Conservation (phyloP, 306 rosid species). For the Hippophae tibetana region DNA sequence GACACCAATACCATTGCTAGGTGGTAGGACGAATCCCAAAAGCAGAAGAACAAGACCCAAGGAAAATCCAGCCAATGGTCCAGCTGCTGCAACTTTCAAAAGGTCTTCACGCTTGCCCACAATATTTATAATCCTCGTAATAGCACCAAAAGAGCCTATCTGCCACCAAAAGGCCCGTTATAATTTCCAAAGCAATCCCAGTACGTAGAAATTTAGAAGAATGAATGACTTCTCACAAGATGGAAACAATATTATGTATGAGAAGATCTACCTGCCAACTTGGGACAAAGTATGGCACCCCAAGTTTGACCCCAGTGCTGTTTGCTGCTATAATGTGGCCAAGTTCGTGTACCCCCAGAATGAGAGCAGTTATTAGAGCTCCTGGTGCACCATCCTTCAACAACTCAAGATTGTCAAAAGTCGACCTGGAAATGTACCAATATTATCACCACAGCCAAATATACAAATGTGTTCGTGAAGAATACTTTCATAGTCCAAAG, state of each 20-base stretch:
- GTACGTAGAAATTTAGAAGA: constrained; percentile 2
- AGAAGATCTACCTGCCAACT: constrained; percentile 86
- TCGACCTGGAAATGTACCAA: constrained; percentile 54
- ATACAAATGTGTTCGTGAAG: background rate
- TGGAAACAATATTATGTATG: constrained; percentile 3
- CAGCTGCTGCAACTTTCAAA: constrained; percentile 86
- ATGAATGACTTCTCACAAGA: background rate
- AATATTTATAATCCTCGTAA: constrained; percentile 80
- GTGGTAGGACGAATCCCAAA: constrained; percentile 79
- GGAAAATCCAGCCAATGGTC: constrained; percentile 88
- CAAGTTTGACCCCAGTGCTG: constrained; percentile 60
- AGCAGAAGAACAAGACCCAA: constrained; percentile 74
- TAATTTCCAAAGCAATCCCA: constrained; percentile 18
- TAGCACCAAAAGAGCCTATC: constrained; percentile 98
- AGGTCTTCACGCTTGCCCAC: constrained; percentile 89
- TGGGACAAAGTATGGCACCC: constrained; percentile 87
- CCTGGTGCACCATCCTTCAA: constrained; percentile 88
- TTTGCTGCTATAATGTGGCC: constrained; percentile 63
- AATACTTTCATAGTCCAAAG: no score
- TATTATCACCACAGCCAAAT: constrained; percentile 26
- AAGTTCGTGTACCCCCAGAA: constrained; percentile 76
- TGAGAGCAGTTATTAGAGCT: constrained; percentile 68
- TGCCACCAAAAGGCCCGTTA: constrained; percentile 73
- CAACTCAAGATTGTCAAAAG: constrained; percentile 77
- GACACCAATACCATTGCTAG: constrained; percentile 80